Conservation (phyloP, 2,329 filamentous ascomycete genomes). For the Pseudogymnoascus sp. region DNA sequence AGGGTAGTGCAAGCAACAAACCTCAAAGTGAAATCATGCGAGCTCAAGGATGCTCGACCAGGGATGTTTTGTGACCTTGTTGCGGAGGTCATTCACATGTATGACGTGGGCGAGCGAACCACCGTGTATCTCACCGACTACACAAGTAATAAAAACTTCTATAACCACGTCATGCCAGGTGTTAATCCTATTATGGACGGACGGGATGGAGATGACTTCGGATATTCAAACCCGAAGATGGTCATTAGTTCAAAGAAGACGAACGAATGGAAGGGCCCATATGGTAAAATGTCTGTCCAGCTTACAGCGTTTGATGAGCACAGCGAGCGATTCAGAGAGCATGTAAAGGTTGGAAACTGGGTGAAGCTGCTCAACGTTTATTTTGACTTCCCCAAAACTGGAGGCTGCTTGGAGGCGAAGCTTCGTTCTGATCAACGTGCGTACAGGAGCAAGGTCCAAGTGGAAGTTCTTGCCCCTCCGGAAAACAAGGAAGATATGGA, state of each 20-base stretch:
- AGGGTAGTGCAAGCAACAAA: conserved; percentile 34
- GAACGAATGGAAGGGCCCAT: conserved; percentile 62
- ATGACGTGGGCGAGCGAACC: conserved; percentile 35
- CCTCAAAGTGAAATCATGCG: conserved; percentile 48
- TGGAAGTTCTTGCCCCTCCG: conserved; percentile 39
- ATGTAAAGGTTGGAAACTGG: conserved; percentile 52
- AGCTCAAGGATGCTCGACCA: conserved; percentile 54
- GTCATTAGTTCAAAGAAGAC: conserved; percentile 15
- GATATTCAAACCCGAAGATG: conserved; percentile 38
- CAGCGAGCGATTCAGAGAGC: conserved; percentile 44
- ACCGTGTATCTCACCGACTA: conserved; percentile 77
- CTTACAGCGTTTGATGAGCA: conserved; percentile 66
- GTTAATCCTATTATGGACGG: conserved; percentile 19
- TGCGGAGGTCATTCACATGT: conserved; percentile 59
- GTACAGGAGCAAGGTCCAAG: conserved; percentile 44
- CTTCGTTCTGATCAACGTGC: conserved; percentile 51
- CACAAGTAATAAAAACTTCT: conserved; percentile 60
- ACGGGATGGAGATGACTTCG: conserved; percentile 43
- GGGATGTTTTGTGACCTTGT: conserved; percentile 57
- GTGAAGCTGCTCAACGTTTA: conserved; percentile 65
- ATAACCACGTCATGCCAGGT: conserved; percentile 26
- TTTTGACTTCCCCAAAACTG: conserved; percentile 48
- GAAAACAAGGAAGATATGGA: conserved; percentile 34
- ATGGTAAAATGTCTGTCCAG: conserved; percentile 61
- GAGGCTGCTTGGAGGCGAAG: conserved; percentile 58